These are phyloP conservation scores for Centrapalus pauciflorus DNA, from an alignment of 129 eudicot genomes.

Conservation along the genomic window DNA sequence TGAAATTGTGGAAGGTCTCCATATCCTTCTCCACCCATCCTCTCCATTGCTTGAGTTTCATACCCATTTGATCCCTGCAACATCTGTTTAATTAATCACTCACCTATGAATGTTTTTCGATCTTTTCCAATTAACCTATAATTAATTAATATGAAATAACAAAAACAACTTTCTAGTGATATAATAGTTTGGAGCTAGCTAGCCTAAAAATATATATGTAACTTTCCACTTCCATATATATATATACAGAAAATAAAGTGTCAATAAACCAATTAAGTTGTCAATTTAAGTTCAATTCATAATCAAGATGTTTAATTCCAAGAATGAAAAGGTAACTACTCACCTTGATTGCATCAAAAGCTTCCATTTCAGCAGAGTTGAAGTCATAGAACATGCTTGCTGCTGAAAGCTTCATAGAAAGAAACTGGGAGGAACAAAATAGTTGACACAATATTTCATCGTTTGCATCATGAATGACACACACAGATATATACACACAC, in stretches of 20 bases:
- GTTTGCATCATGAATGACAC: not conserved
- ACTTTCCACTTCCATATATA: not conserved
- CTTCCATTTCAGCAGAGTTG: slow-evolving; percentile 87
- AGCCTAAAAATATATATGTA: no score
- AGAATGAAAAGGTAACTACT: not conserved
- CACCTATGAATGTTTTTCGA: not conserved
- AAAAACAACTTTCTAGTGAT: no score
- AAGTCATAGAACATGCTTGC: slow-evolving; percentile 92
- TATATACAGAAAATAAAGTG: not conserved
- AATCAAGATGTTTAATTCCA: not conserved
- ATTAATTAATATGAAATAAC: not conserved
- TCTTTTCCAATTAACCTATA: slow-evolving; percentile 4
- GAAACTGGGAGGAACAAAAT: slow-evolving; percentile 46
- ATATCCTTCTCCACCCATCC: slow-evolving; percentile 60
- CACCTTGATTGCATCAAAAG: slow-evolving; percentile 67
- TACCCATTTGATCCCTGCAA: slow-evolving; percentile 58
- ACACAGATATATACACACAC: no score
- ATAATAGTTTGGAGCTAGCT: no score
- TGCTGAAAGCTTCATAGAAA: slow-evolving; percentile 95
- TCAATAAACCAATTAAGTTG: not conserved
- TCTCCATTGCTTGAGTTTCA: slow-evolving; percentile 68
- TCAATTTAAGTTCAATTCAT: not conserved
- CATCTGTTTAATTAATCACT: slow-evolving; percentile 11
- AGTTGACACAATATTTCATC: not conserved
- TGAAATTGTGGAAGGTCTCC: slow-evolving; percentile 58